Base-by-base conservation (phyloP, 164 flowering plant genomes). In the Vitis riparia region DNA sequence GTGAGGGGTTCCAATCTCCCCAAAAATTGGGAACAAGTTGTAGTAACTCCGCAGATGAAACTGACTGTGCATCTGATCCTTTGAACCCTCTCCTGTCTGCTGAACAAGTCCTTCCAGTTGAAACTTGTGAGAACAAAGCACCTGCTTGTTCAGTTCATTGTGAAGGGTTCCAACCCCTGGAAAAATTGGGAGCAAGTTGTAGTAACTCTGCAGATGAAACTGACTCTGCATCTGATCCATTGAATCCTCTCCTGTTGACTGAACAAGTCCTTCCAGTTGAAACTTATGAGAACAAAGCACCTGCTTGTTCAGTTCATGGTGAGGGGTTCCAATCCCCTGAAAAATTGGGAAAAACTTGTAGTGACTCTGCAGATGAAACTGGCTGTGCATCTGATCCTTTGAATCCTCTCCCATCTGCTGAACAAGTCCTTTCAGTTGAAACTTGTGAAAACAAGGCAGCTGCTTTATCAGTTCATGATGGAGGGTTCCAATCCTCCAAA, bases 11-110 rank as follows among this genome's bases (percentile, higher is more conserved):
- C 15, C 23, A 53, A 50, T 3, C 58, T 5, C 11, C 66, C 12
- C 57, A 50, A n/a, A 30, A 55, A 14, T 59, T 29, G 56, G 51
- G 14, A 19, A 29, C 16, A 9, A 13, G 14, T 14, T 51, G 15
- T 47, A 1, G n/a, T 63, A 52, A n/a, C 19, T 49, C 55, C 62
- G 48, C 62, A 55, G 57, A 63, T 65, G 61, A 16, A 50, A 30
- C 32, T 62, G 51, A 62, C 3, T 16, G 30, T 61, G 63, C 7
- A 57, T 63, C 70, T 67, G 64, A 63, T 68, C 11, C 17, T 59
- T 12, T 9, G 15, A 23, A 23, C 27, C 27, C 27, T 23, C 27
- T 23, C 27, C 27, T 23, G 27, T 23, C 27, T 23, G 27, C 27
- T 23, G 27, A 23, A 23, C 27, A 23, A 23, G 27, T 23, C 27